phyloP scores from a whole-genome alignment of 371 early-diverging fungal genomes.

The Apophysomyces sp. region DNA sequence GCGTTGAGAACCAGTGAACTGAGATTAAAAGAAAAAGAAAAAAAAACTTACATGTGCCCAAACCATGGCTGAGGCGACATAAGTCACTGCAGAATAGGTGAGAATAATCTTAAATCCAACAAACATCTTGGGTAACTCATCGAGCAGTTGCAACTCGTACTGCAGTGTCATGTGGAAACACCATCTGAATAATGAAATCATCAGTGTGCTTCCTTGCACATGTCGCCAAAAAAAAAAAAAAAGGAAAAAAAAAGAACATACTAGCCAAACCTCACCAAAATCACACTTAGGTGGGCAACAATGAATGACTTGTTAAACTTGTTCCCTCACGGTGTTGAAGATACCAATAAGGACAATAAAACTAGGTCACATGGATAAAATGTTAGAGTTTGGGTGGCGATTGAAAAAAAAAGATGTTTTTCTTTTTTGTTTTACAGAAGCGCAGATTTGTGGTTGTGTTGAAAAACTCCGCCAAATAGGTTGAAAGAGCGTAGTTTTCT shows the following conservation, averaged over 20 bases:
- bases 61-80: constrained; percentile 45
- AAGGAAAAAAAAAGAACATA: constrained; percentile 2
- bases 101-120: constrained; percentile 3
- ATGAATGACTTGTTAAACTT: constrained; percentile 52
- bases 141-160: constrained; percentile 76
- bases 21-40: constrained; percentile 34
- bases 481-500: constrained; percentile 43
- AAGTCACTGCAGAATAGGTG: constrained; percentile 42
- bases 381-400: not conserved
- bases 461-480: constrained; percentile 74
- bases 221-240: constrained; percentile 11
- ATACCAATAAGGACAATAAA: constrained; percentile 54
- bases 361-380: constrained; percentile 16
- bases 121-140: constrained; percentile 66
- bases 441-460: constrained; percentile 69
- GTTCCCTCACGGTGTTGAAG: constrained; percentile 44
- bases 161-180: constrained; percentile 81
- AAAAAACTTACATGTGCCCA: constrained; percentile 42
- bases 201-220: too few species aligned
- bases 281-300: constrained; percentile 57
- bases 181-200: constrained; percentile 47
- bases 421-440: constrained; percentile 54
- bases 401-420: too few species aligned
- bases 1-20: constrained; percentile 31
- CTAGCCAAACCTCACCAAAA: constrained; percentile 71